Conservation (phyloP, 768 basidiomycete species). For the Steccherinum ochraceum region DNA sequence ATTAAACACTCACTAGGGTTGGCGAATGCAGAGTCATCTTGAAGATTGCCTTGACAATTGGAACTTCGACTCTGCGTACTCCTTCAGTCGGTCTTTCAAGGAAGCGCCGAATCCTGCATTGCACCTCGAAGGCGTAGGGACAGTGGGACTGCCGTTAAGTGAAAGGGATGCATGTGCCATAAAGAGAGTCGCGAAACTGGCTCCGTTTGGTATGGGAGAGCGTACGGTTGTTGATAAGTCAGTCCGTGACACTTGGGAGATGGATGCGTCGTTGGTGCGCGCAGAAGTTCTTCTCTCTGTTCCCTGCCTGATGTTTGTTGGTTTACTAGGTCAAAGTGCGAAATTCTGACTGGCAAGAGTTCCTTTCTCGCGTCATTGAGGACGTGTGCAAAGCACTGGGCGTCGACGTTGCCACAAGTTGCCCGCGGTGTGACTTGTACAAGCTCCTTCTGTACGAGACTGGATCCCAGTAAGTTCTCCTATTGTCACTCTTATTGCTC, state of each 20-base stretch:
- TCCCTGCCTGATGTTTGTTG: not conserved
- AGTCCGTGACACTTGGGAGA: slow-evolving; percentile 47
- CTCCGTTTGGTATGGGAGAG: slow-evolving; percentile 41
- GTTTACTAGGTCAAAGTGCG: not conserved
- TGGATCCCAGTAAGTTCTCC: slow-evolving; percentile 38
- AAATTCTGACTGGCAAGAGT: too few species aligned
- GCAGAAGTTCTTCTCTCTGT: not conserved
- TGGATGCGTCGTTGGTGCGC: slow-evolving; percentile 29
- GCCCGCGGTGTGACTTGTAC: slow-evolving; percentile 33
- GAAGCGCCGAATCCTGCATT: slow-evolving; percentile 37
- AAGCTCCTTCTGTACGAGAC: slow-evolving; percentile 41
- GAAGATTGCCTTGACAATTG: slow-evolving; percentile 20
- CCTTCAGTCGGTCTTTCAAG: slow-evolving; percentile 20
- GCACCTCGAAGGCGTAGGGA: slow-evolving; percentile 32
- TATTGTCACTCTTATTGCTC: not conserved
- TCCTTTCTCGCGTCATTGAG: too few species aligned
- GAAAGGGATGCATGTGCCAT: slow-evolving; percentile 32
- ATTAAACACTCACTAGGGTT: too few species aligned
- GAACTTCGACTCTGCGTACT: slow-evolving; percentile 27
- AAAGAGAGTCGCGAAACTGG: slow-evolving; percentile 28
- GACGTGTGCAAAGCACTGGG: slow-evolving; percentile 31
- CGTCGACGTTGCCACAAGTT: slow-evolving; percentile 19
- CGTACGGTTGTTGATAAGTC: slow-evolving; percentile 35
- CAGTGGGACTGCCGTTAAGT: slow-evolving; percentile 38
- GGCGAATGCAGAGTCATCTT: slow-evolving; percentile 30